Evolutionary conservation across 495 filamentous ascomycete species (phyloP), one percentile per base, ranked within the genome.

Genomic region (Cairneyella variabilis): DNA sequence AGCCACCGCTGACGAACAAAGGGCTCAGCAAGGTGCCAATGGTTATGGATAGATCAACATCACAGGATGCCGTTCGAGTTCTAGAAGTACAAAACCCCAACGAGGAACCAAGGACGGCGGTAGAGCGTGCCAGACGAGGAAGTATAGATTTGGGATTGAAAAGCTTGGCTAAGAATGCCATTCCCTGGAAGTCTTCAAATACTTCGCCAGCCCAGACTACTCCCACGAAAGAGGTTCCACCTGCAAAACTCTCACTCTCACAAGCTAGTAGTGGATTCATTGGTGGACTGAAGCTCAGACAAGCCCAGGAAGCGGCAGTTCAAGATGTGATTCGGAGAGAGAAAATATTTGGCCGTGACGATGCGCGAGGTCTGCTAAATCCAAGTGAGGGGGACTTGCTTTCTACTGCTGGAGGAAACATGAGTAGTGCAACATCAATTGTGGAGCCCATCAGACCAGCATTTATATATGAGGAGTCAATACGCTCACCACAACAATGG

Each of bases 271-370:
- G 50, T 40, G 62, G 57, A 16, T 65, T 66, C 36, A 63, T 63
- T 18, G 64, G 67, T 12, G 62, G 62, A 23, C 32, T 61, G 37
- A 66, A 65, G 34, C 56, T 69, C 8, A 62, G 63, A 28, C 52
- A 58, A 22, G 59, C 60, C 14, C 61, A 58, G 21, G 53, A 66
- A 37, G 54, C 59, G 0, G 34, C 45, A 7, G 36, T 55, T 10
- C 57, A 67, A 38, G 53, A 58, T 17, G 45, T 21, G 6, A 54
- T 54, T 27, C 46, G 47, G 30, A 28, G 36, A 25, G n/a, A 39
- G 27, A 39, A 51, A 14, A 39, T 26, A 9, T 22, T 26, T 3
- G 25, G 17, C 28, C 4, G 20, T 18, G 39, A 39, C 16, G 48
- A 57, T 10, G 36, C 28, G 8, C 38, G 32, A 34, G n/a, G 44